Base-by-base conservation (phyloP, 129 eudicot species). In the Lonicera japonica region DNA sequence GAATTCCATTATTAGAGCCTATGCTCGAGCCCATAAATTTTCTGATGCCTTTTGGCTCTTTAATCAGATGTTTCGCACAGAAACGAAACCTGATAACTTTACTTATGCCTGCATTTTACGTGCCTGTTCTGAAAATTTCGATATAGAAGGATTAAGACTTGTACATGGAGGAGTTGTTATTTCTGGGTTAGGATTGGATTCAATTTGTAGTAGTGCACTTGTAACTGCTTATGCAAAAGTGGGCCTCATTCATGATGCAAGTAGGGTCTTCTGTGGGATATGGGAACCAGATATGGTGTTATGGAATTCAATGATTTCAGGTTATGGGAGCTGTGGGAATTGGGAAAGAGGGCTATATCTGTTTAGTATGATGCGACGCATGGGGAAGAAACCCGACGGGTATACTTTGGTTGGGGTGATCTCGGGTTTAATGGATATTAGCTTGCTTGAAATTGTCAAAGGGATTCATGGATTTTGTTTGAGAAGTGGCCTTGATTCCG, bases 1-100 rank as follows among this genome's bases (percentile, higher is more conserved):
- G 94, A 88, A 88, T 59, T 82, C 96, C 76, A 74, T 88, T 11
- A 76, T 88, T n/a, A 78, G 94, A 73, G 89, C 94, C 8, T 74
- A 84, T 21, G 96, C 96, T 0, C 73, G 55, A 80, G 65, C 45
- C 59, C 73, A 82, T 75, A 40, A 29, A 17, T 76, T 84, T 68
- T 14, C 8, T 16, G 66, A 65, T 46, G 79, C 85, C 15, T 82
- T 88, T 70, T 3, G 18, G 5, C 80, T 88, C 70, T 81, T 79
- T 18, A 82, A 68, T 36, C 69, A 60, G 48, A 74, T 88, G 81
- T 47, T 82, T 15, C 12, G 29, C 45, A 82, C 84, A 10, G 77
- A 76, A 65, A 81, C 74, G 45, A 69, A 56, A 55, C 94, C 94
- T 39, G 96, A 84, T 70, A 72, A 67, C 73, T 81, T 70, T 73